Evolutionary conservation across 2,329 filamentous ascomycete genomes (phyloP), one percentile per base, ranked within the genome.

Genomic region (Colletotrichum sp.): DNA sequence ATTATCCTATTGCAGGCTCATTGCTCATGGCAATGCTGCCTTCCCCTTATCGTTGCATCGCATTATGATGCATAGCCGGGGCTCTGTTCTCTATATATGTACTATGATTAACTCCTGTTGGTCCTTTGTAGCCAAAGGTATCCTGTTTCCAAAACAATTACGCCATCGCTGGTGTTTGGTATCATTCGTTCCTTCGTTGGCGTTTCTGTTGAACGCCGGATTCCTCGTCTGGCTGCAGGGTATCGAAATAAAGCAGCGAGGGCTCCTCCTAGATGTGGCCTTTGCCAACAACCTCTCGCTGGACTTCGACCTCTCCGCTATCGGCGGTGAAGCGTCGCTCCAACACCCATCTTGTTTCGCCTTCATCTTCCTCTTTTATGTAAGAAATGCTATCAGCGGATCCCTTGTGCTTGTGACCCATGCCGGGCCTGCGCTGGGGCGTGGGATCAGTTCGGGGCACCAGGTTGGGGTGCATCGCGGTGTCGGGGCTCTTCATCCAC

Each of bases 301-400:
- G 92, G 5, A 94, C 83, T 80, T 94, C 91, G 69, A 93, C 83
- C 81, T 93, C 89, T 1, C 93, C 93, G 73, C 86, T 89, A 79
- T 94, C 93, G 1, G 87, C 91, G 4, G 92, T 94, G 43, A 93
- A 86, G 68, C 93, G 87, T 43, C 93, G 85, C 82, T 95, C 94
- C 78, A 95, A 85, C 9, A 95, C 90, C 94, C 93, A 95, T 61
- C 92, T 85, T 71, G 88, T 89, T 77, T 90, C 89, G 2, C 89
- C 90, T 10, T 88, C 88, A 4, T 90, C 87, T 61, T 92, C 91
- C 79, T 93, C 92, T 75, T 89, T 89, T 4, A 89, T 87, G 81
- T 95, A 95, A 8, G 92, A 93, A 38, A 95, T 91, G 77, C 92
- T 94, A 78, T 94, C 93, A 3, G 92, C 87, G 61, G 91, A 93